Conservation (phyloP, 2,329 filamentous ascomycete species). For the Pezicula neosporulosa region DNA sequence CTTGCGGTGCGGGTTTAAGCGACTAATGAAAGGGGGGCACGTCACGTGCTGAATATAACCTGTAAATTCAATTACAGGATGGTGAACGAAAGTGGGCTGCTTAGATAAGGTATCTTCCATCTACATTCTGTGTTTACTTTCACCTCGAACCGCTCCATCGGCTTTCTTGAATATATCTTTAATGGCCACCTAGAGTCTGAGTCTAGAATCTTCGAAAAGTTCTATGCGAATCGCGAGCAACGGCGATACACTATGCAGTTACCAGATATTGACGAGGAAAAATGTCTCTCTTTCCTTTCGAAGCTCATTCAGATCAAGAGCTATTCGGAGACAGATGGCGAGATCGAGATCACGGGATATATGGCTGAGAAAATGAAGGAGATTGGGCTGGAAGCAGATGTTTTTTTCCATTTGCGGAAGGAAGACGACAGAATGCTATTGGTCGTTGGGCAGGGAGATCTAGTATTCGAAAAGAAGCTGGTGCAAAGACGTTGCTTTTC, state of each 20-base stretch:
- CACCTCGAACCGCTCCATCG: too few species aligned
- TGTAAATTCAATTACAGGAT: too few species aligned
- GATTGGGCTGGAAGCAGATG: background rate
- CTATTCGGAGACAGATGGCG: background rate
- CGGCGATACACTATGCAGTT: background rate
- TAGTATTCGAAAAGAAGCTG: background rate
- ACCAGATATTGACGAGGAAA: background rate
- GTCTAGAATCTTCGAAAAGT: background rate
- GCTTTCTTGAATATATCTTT: too few species aligned
- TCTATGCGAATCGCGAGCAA: background rate
- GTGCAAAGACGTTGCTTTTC: constrained; percentile 13
- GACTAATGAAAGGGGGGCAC: too few species aligned
- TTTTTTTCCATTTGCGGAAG: background rate
- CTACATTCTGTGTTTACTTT: too few species aligned
- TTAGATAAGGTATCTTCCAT: too few species aligned
- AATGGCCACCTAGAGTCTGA: background rate
- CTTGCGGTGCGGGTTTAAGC: too few species aligned
- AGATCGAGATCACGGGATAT: background rate
- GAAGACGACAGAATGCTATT: background rate
- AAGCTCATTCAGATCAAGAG: background rate
- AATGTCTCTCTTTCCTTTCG: background rate
- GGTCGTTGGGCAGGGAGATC: background rate
- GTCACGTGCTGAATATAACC: too few species aligned
- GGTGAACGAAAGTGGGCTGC: too few species aligned
- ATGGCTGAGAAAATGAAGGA: background rate